A percentile compares a stretch with the other conserved stretches of the same genome.
Evolutionary conservation across 306 rosid species (phyloP).

Genomic region (Lagenaria siceraria): DNA sequence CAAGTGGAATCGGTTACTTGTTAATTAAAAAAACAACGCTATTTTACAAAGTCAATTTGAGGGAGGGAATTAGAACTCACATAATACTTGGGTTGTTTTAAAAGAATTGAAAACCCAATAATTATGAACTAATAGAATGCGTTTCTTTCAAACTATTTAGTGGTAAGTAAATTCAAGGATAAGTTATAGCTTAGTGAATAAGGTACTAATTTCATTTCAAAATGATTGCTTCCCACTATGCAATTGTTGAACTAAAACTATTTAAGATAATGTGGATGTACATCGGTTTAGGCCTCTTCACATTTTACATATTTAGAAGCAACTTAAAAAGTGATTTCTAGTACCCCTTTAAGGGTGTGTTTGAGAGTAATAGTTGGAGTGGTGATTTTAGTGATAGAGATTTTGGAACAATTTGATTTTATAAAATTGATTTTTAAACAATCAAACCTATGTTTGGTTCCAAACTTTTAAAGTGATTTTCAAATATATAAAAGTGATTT

Average conservation of each 20-base stretch:
- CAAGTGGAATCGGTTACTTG: background rate
- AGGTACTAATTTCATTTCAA: too few relatives aligned
- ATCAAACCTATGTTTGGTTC: too few relatives aligned
- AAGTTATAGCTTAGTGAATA: too few relatives aligned
- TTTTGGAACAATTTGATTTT: too few relatives aligned
- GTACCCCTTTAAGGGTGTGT: background rate
- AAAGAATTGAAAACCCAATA: background rate
- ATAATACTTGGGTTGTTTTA: background rate
- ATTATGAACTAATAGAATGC: background rate
- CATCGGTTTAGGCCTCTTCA: background rate
- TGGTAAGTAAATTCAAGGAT: background rate
- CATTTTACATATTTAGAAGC: background rate
- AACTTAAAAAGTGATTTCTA: background rate
- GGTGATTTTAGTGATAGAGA: too few relatives aligned
- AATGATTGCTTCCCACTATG: too few relatives aligned
- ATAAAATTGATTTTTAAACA: too few relatives aligned
- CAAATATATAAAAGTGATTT: too few relatives aligned
- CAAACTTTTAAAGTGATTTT: too few relatives aligned
- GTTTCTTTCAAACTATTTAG: background rate
- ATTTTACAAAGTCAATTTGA: background rate
- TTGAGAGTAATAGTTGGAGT: too few relatives aligned
- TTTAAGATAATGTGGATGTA: too few relatives aligned
- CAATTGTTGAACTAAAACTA: too few relatives aligned
- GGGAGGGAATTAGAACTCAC: background rate
- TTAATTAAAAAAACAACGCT: background rate